These are phyloP conservation scores for Phytophthora cryptogea DNA, from an alignment of 352 stramenopile species.

Conservation along the genomic window DNA sequence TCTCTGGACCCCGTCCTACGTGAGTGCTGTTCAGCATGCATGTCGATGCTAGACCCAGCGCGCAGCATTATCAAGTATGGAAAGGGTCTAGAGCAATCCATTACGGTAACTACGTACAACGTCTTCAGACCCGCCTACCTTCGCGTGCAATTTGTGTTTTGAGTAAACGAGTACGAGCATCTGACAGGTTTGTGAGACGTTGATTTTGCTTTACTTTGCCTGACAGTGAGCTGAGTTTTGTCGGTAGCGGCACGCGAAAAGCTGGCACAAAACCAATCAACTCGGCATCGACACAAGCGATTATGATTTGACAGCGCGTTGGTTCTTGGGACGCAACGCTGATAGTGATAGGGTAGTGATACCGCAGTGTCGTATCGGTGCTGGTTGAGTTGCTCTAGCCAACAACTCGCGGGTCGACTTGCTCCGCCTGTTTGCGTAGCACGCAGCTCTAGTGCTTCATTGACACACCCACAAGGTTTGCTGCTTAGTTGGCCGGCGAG, in stretches of 20 bases:
- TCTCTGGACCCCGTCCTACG: constrained; percentile 7
- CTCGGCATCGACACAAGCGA: constrained; percentile 1
- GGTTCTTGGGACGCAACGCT: not conserved
- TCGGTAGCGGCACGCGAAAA: not conserved
- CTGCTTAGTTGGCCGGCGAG: constrained; percentile 34
- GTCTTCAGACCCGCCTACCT: constrained; percentile 2
- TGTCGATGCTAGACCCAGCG: constrained; percentile 24
- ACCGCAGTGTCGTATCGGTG: constrained; percentile 1
- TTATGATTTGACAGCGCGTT: constrained; percentile 5
- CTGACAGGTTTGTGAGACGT: constrained; percentile 7
- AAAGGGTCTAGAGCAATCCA: not conserved
- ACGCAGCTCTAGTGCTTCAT: constrained; percentile 7
- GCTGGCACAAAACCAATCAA: constrained; percentile 5
- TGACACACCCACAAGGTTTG: not conserved
- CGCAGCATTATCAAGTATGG: constrained; percentile 1
- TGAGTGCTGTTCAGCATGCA: constrained; percentile 2
- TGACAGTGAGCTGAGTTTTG: constrained; percentile 1
- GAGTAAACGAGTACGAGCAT: not conserved
- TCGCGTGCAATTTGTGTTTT: not conserved
- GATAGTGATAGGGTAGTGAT: not conserved
- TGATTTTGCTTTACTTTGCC: constrained; percentile 13
- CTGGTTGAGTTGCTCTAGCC: constrained; percentile 1
- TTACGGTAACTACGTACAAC: constrained; percentile 12
- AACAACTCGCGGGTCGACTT: not conserved
- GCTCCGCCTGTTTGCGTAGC: constrained; percentile 1